These are phyloP conservation scores for Leishmania gerbilli DNA, from an alignment of 208 protist species.

Conservation along the genomic window DNA sequence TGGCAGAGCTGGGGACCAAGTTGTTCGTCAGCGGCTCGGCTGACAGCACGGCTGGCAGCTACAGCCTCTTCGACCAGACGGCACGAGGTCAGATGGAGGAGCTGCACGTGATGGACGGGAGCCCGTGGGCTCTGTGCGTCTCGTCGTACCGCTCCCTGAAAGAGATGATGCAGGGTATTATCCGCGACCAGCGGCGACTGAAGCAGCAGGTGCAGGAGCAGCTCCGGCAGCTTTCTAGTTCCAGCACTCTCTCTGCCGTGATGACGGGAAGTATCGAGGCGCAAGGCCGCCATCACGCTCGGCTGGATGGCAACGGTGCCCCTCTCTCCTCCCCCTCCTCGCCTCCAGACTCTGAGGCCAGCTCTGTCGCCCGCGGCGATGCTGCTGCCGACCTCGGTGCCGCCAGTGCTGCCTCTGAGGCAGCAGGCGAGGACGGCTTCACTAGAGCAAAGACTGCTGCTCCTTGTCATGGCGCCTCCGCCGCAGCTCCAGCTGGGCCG, in stretches of 20 bases:
- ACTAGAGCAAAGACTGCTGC: background rate
- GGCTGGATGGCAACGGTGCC: background rate
- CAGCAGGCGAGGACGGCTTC: background rate
- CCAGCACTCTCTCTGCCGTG: constrained; percentile 24
- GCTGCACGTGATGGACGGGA: constrained; percentile 87
- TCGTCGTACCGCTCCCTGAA: constrained; percentile 77
- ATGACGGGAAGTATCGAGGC: constrained; percentile 10
- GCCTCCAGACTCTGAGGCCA: background rate
- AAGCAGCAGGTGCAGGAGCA: constrained; percentile 64
- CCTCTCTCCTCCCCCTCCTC: background rate
- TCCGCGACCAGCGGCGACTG: constrained; percentile 61
- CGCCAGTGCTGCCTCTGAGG: background rate
- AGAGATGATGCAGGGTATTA: constrained; percentile 71
- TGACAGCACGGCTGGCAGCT: constrained; percentile 24
- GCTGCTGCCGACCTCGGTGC: background rate
- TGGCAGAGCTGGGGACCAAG: constrained; percentile 67
- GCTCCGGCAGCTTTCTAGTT: constrained; percentile 38
- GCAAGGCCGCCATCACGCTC: background rate
- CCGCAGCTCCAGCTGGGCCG: background rate
- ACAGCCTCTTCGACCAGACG: constrained; percentile 46
- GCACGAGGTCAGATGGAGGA: constrained; percentile 79
- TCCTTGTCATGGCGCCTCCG: background rate
- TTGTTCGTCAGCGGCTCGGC: constrained; percentile 50
- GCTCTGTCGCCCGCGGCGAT: constrained; percentile 1
- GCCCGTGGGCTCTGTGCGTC: constrained; percentile 76